A percentile compares a stretch with the other conserved stretches of the same genome.
These are phyloP conservation scores for Diplodia seriata DNA, from an alignment of 2,329 filamentous ascomycete genomes.

Conservation along the genomic window DNA sequence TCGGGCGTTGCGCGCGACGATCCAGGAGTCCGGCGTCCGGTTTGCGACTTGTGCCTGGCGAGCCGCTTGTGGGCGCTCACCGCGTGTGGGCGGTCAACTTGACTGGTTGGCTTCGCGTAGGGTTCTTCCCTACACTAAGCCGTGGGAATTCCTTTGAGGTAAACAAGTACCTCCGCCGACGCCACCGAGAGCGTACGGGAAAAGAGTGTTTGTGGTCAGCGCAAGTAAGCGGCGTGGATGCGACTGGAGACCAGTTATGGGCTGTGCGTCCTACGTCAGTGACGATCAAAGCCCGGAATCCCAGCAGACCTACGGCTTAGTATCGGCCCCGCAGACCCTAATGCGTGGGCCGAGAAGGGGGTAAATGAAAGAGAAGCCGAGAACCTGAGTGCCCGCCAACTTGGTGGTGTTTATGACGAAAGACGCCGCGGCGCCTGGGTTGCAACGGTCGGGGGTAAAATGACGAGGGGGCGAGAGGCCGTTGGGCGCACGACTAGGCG, in stretches of 20 bases:
- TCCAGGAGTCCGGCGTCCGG: background rate
- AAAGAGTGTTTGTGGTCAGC: conserved; percentile 26
- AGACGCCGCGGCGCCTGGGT: conserved; percentile 50
- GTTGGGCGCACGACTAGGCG: conserved; percentile 14
- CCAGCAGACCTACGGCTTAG: conserved; percentile 68
- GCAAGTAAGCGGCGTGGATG: conserved; percentile 34
- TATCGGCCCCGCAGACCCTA: conserved; percentile 97
- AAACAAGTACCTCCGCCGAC: conserved; percentile 30
- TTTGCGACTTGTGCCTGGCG: conserved; percentile 42
- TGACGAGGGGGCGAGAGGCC: background rate
- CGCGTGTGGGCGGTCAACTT: conserved; percentile 59
- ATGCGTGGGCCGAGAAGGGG: conserved; percentile 90
- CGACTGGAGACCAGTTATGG: conserved; percentile 75
- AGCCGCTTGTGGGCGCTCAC: conserved; percentile 64
- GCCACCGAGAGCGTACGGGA: conserved; percentile 28
- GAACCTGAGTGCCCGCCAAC: conserved; percentile 85
- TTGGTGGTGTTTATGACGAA: conserved; percentile 70
- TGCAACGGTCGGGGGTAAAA: background rate
- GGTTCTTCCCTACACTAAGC: conserved; percentile 55
- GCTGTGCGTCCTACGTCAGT: conserved; percentile 32
- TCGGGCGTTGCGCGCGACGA: background rate
- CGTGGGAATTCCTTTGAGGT: conserved; percentile 37
- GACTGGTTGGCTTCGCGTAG: conserved; percentile 56
- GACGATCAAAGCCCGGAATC: too few relatives aligned
- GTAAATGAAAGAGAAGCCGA: conserved; percentile 76